These are phyloP conservation scores for Trichoderma asperelloides DNA, from an alignment of 495 filamentous ascomycete genomes.

Conservation along the genomic window DNA sequence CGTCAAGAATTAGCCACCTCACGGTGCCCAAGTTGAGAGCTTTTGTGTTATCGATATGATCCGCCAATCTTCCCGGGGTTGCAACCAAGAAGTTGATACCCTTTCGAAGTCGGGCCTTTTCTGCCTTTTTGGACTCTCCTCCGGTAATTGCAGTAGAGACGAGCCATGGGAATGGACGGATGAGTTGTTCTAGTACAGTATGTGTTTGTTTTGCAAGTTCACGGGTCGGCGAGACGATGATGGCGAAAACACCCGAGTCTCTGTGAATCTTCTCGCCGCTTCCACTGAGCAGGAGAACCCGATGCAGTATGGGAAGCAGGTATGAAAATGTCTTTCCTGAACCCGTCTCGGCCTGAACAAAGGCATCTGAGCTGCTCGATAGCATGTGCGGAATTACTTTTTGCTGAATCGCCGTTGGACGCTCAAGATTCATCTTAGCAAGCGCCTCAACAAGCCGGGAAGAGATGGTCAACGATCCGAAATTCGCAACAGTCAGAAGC, in stretches of 20 bases:
- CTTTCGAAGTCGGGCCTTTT: constrained; percentile 87
- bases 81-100: constrained; percentile 92
- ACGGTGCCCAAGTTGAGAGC: constrained; percentile 81
- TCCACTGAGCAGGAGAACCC: constrained; percentile 68
- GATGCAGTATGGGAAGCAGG: constrained; percentile 79
- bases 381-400: constrained; percentile 65
- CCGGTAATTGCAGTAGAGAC: constrained; percentile 88
- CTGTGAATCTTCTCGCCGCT: constrained; percentile 52
- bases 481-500: constrained; percentile 71
- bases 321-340: constrained; percentile 97
- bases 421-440: constrained; percentile 75
- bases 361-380: constrained; percentile 72
- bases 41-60: constrained; percentile 88
- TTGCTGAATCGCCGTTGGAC: constrained; percentile 91
- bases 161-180: constrained; percentile 79
- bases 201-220: constrained; percentile 92
- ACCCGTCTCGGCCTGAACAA: constrained; percentile 93
- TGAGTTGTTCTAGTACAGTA: constrained; percentile 67
- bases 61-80: constrained; percentile 79
- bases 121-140: constrained; percentile 94
- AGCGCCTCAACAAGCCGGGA: constrained; percentile 70
- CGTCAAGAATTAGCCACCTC: constrained; percentile 87
- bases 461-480: constrained; percentile 73
- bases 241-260: constrained; percentile 83
- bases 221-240: constrained; percentile 83